Evolutionary conservation across 352 stramenopile genomes (phyloP).

Genomic region (Thraustochytrium striatum): DNA sequence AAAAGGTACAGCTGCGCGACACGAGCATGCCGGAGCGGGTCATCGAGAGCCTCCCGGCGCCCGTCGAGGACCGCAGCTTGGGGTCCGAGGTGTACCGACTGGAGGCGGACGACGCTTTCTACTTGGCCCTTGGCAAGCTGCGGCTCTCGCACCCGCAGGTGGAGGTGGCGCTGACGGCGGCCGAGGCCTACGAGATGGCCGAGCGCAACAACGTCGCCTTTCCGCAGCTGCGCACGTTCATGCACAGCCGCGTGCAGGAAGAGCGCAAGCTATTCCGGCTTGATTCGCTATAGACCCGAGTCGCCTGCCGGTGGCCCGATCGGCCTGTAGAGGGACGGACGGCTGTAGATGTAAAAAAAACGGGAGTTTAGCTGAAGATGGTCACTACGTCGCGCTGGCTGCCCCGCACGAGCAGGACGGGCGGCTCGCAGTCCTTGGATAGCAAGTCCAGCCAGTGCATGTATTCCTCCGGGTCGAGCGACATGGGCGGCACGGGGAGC

Average conservation of each 20-base stretch:
- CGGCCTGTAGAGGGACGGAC: not conserved
- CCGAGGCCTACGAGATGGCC: not conserved
- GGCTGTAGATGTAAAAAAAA: not conserved
- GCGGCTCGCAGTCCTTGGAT: not conserved
- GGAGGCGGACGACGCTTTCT: not conserved
- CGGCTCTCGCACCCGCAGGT: not conserved
- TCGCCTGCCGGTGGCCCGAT: not conserved
- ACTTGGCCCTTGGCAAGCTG: not conserved
- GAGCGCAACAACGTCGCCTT: not conserved
- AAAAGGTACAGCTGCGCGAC: not conserved
- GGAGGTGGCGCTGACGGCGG: not conserved
- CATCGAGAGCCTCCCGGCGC: not conserved
- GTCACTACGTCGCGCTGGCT: constrained; percentile 40
- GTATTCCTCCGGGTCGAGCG: constrained; percentile 40
- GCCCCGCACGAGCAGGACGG: constrained; percentile 45
- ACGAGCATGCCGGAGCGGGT: not conserved
- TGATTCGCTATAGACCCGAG: not conserved
- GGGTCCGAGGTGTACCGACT: not conserved
- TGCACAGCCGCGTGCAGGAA: not conserved
- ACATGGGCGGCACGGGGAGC: constrained; percentile 43
- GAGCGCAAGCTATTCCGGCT: not conserved
- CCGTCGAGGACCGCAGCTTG: not conserved
- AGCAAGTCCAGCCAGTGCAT: constrained; percentile 46
- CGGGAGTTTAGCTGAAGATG: constrained; percentile 6
- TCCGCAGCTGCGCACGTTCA: not conserved